Evolutionary conservation across 2,329 filamentous ascomycete species (phyloP).

Genomic region (Helotiales sp.): DNA sequence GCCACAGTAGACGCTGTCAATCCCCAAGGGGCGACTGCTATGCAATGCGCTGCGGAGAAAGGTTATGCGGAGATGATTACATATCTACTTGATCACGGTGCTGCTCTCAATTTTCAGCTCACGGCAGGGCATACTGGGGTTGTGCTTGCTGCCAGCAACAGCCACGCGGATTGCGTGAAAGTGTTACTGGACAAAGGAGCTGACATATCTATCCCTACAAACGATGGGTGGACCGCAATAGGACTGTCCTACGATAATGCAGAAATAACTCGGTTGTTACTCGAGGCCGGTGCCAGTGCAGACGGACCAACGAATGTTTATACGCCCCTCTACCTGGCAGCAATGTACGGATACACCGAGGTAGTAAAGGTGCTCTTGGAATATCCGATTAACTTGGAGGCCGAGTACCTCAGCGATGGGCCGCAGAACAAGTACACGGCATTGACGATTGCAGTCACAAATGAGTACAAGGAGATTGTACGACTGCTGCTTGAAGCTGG

Average conservation of each 20-base stretch:
- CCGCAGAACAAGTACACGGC: constrained; percentile 21
- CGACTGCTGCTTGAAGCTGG: constrained; percentile 27
- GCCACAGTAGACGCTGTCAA: constrained; percentile 37
- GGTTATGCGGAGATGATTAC: constrained; percentile 35
- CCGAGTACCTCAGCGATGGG: constrained; percentile 10
- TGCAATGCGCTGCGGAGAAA: constrained; percentile 36
- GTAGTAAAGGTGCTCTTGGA: constrained; percentile 23
- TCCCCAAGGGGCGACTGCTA: constrained; percentile 38
- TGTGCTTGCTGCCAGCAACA: constrained; percentile 32
- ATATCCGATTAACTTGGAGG: constrained; percentile 21
- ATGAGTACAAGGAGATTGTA: constrained; percentile 11
- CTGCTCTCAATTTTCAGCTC: constrained; percentile 32
- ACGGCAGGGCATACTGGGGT: constrained; percentile 25
- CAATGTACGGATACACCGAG: not conserved
- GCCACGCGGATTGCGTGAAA: constrained; percentile 20
- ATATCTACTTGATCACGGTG: constrained; percentile 39
- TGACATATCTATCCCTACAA: constrained; percentile 13
- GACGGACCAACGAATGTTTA: not conserved
- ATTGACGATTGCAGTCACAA: constrained; percentile 20
- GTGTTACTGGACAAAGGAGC: constrained; percentile 25
- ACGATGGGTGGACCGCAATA: constrained; percentile 7
- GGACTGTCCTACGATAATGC: not conserved
- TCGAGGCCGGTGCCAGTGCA: not conserved
- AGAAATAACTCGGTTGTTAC: not conserved
- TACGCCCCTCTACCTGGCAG: constrained; percentile 4